Evolutionary conservation across 1,284 basidiomycete genomes (phyloP).

Genomic region (Melampsora allii-populina): DNA sequence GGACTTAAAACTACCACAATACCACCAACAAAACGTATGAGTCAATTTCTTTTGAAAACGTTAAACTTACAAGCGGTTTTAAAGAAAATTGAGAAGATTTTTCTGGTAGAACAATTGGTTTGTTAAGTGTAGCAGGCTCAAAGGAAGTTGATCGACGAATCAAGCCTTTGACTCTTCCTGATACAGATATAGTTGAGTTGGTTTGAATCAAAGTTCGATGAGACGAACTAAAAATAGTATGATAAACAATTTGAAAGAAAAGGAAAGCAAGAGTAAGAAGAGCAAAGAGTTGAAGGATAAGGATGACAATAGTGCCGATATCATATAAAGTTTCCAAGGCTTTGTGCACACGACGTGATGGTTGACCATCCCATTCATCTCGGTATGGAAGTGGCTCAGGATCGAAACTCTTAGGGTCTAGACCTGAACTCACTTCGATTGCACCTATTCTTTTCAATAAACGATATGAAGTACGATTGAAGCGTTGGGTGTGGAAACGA

Average conservation of each 20-base stretch:
- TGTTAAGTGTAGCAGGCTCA: background rate
- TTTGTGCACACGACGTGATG: background rate
- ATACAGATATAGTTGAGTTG: background rate
- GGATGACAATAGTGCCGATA: background rate
- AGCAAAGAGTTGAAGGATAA: background rate
- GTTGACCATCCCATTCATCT: background rate
- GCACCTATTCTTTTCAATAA: background rate
- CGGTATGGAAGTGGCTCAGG: background rate
- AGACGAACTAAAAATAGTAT: background rate
- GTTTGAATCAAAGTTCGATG: background rate
- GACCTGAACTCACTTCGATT: background rate
- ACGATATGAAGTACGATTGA: background rate
- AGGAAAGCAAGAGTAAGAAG: background rate
- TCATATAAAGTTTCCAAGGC: background rate
- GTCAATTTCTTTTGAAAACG: background rate
- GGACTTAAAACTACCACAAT: background rate
- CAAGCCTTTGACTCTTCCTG: background rate
- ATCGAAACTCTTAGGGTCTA: conserved; percentile 1
- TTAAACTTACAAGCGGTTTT: background rate
- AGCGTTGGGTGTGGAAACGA: background rate
- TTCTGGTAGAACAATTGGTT: background rate
- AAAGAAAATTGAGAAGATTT: background rate
- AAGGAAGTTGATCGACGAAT: background rate
- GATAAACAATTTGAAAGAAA: background rate
- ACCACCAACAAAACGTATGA: background rate